phyloP scores from a whole-genome alignment of 306 rosid genomes.

The Prunus dulcis region DNA sequence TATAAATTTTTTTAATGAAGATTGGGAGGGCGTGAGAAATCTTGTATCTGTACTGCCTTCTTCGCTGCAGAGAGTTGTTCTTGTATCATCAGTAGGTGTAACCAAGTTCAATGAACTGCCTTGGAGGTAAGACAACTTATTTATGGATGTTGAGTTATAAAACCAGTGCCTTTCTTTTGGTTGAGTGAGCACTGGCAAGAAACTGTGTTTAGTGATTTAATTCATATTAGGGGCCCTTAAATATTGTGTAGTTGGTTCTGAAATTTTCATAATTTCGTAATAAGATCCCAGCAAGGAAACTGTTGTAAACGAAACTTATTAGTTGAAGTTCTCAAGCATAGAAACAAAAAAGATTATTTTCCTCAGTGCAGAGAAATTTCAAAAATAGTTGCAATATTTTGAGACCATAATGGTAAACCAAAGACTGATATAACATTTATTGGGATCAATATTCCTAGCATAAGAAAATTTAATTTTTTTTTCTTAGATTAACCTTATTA shows the following conservation, averaged over 20 bases:
- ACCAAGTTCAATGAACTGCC: conserved; percentile 90
- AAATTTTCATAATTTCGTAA: background rate
- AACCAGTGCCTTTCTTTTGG: background rate
- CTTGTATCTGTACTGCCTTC: conserved; percentile 73
- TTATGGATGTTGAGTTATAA: conserved; percentile 15
- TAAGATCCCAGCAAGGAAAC: conserved; percentile 1
- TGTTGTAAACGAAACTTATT: background rate
- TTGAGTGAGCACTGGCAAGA: background rate
- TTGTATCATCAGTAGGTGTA: conserved; percentile 94
- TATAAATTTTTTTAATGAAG: conserved; percentile 39
- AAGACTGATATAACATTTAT: background rate
- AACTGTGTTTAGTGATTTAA: background rate
- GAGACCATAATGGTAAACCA: conserved; percentile 2
- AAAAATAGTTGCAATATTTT: background rate
- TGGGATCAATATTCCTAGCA: background rate
- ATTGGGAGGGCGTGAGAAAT: conserved; percentile 96
- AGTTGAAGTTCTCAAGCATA: background rate
- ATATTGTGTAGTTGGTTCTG: background rate
- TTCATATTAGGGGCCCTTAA: background rate
- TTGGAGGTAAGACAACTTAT: conserved; percentile 71
- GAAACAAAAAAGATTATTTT: background rate
- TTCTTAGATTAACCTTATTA: background rate
- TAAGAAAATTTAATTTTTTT: background rate
- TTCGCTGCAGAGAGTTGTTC: conserved; percentile 78
- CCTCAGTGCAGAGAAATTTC: background rate